These are phyloP conservation scores for Lanmaoa rubissima DNA, from an alignment of 768 basidiomycete genomes.

Conservation along the genomic window DNA sequence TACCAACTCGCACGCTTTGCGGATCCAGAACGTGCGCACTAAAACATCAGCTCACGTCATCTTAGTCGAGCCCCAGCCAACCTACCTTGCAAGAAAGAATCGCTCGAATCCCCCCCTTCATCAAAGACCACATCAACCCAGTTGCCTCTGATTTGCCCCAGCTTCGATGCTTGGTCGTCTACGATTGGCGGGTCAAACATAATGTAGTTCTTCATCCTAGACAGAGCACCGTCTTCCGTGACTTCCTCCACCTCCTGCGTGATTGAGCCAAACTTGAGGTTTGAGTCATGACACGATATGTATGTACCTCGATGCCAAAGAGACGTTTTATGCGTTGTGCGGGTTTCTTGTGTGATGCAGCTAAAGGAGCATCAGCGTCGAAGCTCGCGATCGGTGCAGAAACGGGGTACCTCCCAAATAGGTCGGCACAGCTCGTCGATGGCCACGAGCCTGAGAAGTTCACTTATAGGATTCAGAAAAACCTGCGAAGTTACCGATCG, in stretches of 20 bases:
- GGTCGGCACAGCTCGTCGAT: conserved; percentile 81
- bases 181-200: conserved; percentile 71
- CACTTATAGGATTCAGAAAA: conserved; percentile 47
- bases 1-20: conserved; percentile 81
- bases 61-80: background rate
- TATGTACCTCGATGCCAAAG: conserved; percentile 57
- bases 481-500: conserved; percentile 41
- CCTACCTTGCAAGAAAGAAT: conserved; percentile 62
- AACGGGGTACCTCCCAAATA: conserved; percentile 66
- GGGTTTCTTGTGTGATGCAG: conserved; percentile 61
- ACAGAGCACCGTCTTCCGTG: conserved; percentile 79
- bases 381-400: background rate
- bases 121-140: conserved; percentile 46
- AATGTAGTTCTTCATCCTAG: conserved; percentile 75
- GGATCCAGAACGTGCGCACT: conserved; percentile 44
- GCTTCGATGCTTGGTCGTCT: conserved; percentile 49
- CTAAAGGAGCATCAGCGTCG: conserved; percentile 34
- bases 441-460: conserved; percentile 67
- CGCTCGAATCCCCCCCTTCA: conserved; percentile 52
- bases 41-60: background rate
- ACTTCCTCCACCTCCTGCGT: conserved; percentile 59
- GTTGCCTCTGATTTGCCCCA: conserved; percentile 67
- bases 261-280: background rate
- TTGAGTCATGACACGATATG: background rate
- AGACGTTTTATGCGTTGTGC: conserved; percentile 34